Percentiles rank a stretch among this genome's conserved stretches.
These are phyloP conservation scores for Phaffomyces opuntiae DNA, from an alignment of 805 yeast genomes.

Conservation along the genomic window DNA sequence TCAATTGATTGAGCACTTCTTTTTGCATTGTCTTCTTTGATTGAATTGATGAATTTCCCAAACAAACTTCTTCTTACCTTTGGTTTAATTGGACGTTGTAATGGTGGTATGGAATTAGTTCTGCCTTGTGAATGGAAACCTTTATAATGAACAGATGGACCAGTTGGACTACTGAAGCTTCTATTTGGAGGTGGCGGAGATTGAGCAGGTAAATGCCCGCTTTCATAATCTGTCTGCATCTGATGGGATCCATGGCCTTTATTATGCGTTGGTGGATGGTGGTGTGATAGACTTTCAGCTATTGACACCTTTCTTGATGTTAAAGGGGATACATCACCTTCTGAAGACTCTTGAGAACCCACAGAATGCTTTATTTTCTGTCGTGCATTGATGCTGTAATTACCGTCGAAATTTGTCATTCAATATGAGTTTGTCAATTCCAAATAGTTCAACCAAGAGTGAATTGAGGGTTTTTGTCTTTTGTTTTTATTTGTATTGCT, in stretches of 20 bases:
- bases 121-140: constrained; percentile 25
- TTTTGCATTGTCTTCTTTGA: constrained; percentile 17
- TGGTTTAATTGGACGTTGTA: constrained; percentile 43
- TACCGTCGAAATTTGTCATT: constrained; percentile 5
- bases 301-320: constrained; percentile 20
- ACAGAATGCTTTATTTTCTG: constrained; percentile 9
- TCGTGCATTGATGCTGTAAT: constrained; percentile 9
- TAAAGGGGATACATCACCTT: constrained; percentile 15
- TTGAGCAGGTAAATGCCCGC: neutral
- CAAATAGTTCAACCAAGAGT: no score
- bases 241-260: neutral
- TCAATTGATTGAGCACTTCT: neutral
- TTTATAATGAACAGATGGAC: constrained; percentile 20
- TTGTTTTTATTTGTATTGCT: no score
- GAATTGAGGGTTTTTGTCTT: neutral
- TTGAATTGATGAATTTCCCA: constrained; percentile 23
- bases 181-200: neutral
- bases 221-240: neutral
- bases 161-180: constrained; percentile 12
- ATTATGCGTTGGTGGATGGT: neutral
- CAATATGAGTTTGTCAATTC: neutral
- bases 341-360: constrained; percentile 12
- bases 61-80: constrained; percentile 19
- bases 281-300: constrained; percentile 8
- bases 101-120: constrained; percentile 35